Evolutionary conservation across 2,329 filamentous ascomycete species (phyloP).

Genomic region (Ascochyta rabiei): DNA sequence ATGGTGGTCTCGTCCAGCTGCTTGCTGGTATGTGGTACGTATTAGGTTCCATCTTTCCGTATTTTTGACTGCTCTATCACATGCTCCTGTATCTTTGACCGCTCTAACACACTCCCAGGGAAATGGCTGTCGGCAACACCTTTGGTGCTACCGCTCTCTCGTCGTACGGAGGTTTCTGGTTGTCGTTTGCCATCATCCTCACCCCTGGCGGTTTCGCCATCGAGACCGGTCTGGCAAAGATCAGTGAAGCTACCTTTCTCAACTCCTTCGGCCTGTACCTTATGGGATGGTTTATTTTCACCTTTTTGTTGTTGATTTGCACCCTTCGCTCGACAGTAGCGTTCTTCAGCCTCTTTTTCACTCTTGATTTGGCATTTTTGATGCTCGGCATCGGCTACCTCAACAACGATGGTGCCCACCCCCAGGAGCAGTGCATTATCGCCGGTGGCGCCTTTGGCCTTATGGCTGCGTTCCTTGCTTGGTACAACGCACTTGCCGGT

Average conservation of each 20-base stretch:
- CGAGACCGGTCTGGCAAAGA: conserved; percentile 48
- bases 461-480: conserved; percentile 59
- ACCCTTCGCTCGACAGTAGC: conserved; percentile 64
- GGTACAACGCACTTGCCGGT: conserved; percentile 62
- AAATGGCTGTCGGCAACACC: conserved; percentile 65
- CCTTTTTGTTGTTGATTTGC: conserved; percentile 61
- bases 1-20: conserved; percentile 59
- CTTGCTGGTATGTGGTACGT: conserved; percentile 62
- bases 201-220: conserved; percentile 61
- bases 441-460: conserved; percentile 61
- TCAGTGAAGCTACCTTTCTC: conserved; percentile 50
- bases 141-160: conserved; percentile 67
- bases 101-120: conserved; percentile 42
- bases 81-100: not conserved
- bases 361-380: conserved; percentile 64
- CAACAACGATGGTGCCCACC: conserved; percentile 48
- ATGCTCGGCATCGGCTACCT: conserved; percentile 63
- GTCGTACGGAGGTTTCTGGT: conserved; percentile 68
- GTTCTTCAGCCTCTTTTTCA: conserved; percentile 64
- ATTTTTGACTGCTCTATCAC: not conserved
- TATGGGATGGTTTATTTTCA: conserved; percentile 67
- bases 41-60: not conserved
- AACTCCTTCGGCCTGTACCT: conserved; percentile 64
- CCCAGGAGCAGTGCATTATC: conserved; percentile 55
- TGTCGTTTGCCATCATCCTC: conserved; percentile 64